These are phyloP conservation scores for Berberis thunbergii DNA, from an alignment of 164 flowering plant species.

Conservation along the genomic window DNA sequence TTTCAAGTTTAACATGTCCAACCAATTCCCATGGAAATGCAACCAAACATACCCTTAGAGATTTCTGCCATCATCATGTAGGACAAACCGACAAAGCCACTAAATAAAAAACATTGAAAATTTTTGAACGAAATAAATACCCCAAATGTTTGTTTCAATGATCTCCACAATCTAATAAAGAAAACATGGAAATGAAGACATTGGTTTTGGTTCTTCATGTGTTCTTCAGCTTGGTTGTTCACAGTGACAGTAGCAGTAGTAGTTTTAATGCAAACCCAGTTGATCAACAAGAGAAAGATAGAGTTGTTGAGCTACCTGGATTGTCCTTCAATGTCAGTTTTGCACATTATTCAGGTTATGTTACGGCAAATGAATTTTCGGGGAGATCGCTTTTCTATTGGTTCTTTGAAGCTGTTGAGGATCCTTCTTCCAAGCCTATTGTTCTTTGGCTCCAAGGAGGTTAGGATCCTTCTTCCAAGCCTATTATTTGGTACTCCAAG, in stretches of 20 bases:
- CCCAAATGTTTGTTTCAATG: too few relatives aligned
- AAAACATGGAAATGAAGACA: constrained; percentile 1
- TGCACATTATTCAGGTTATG: constrained; percentile 74
- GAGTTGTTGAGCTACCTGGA: constrained; percentile 57
- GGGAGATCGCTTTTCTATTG: constrained; percentile 85
- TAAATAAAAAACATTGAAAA: too few relatives aligned
- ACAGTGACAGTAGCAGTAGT: background rate
- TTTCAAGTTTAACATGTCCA: too few relatives aligned
- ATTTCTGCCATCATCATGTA: too few relatives aligned
- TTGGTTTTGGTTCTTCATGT: constrained; percentile 1
- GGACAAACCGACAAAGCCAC: too few relatives aligned
- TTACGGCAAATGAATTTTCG: constrained; percentile 52
- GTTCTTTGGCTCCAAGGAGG: constrained; percentile 97
- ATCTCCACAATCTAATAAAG: background rate
- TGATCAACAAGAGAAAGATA: constrained; percentile 44
- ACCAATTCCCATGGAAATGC: too few relatives aligned
- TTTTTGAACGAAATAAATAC: too few relatives aligned
- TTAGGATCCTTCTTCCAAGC: constrained; percentile 7
- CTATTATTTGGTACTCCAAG: too few relatives aligned
- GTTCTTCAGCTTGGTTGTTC: background rate
- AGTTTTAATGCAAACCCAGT: background rate
- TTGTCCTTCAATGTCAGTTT: constrained; percentile 53
- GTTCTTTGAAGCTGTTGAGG: constrained; percentile 77
- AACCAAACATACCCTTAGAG: too few relatives aligned
- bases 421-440: constrained; percentile 77